Evolutionary conservation across 116 monocot genomes (phyloP), one percentile per base, ranked within the genome.

Genomic region (Trichopus zeylanicus): DNA sequence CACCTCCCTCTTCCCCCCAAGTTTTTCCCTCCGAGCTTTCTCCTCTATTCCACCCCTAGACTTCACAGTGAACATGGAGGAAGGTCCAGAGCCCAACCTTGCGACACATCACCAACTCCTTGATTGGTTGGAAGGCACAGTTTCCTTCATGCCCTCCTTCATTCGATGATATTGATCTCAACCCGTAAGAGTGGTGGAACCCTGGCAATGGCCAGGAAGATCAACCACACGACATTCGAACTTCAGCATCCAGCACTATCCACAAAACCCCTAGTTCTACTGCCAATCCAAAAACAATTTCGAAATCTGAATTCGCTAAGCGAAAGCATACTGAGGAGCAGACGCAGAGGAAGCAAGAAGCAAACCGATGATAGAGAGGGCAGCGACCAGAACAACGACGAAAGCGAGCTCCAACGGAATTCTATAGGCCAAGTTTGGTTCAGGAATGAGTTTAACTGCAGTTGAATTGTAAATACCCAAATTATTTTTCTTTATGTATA

Each of bases 81-180:
- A 66, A 53, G 65, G 38, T 23, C 29, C 60, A 20, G 64, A 71
- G 11, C 52, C 55, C 8, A 30, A 42, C 31, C 26, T 30, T 20
- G 27, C 32, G 22, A 13, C 55, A 59, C 55, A 66, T 29, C 67
- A 71, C 38, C 68, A 75, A 29, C 66, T 81, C 35, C n/a, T 76
- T 13, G 72, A 87, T 26, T 87, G 87, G 87, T 19, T 79, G 18
- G 87, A 81, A 22, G 86, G 78, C 37, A 81, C 86, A 20, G 38
- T 67, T 11, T 65, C 79, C 59, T 73, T 70, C 55, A 49, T 78
- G 51, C 78, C 78, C 0, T 57, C 78, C 31, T 81, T 73, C 72
- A 0, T 76, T 48, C 48, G 61, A 51, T 1, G 64, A 64, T 51
- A 32, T 71, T 53, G 54, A 52, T 30, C 55, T 55, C 10, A 20